Evolutionary conservation across 2,329 filamentous ascomycete genomes (phyloP).

Genomic region (Aspergillus pseudoviridinutans): DNA sequence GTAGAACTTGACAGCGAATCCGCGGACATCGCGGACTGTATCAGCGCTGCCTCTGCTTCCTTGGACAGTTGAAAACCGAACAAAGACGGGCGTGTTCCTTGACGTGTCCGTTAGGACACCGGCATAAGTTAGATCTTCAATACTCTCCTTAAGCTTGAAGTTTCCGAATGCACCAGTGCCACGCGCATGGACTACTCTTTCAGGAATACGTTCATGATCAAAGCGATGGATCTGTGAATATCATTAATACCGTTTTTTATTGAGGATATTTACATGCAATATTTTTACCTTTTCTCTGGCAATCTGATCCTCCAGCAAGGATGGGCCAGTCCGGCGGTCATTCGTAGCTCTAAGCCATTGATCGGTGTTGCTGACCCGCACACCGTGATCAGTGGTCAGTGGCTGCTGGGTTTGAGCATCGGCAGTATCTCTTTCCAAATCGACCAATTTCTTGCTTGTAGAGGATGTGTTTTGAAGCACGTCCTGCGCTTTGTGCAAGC

Average conservation of each 20-base stretch:
- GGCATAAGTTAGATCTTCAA: conserved; percentile 60
- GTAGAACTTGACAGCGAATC: conserved; percentile 75
- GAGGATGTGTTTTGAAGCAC: conserved; percentile 20
- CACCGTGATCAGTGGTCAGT: conserved; percentile 71
- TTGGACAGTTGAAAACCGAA: conserved; percentile 74
- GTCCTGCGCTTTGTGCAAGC: conserved; percentile 28
- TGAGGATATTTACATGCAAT: not conserved
- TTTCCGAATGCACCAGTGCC: conserved; percentile 63
- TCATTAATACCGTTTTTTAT: not conserved
- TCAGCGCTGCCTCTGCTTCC: conserved; percentile 73
- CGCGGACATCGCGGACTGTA: conserved; percentile 77
- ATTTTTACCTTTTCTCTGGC: conserved; percentile 64
- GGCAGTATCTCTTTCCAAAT: conserved; percentile 55
- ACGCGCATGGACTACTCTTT: conserved; percentile 64
- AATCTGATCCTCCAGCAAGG: conserved; percentile 67
- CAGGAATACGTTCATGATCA: conserved; percentile 69
- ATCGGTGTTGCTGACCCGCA: conserved; percentile 66
- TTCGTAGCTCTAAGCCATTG: conserved; percentile 66
- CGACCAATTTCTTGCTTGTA: conserved; percentile 51
- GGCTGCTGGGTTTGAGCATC: conserved; percentile 54
- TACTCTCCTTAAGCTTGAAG: conserved; percentile 63
- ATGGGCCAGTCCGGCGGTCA: conserved; percentile 39
- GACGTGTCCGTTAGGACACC: conserved; percentile 65
- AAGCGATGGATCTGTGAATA: conserved; percentile 55
- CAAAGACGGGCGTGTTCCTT: conserved; percentile 61